phyloP scores from a whole-genome alignment of 306 rosid species.

The Geum urbanum region DNA sequence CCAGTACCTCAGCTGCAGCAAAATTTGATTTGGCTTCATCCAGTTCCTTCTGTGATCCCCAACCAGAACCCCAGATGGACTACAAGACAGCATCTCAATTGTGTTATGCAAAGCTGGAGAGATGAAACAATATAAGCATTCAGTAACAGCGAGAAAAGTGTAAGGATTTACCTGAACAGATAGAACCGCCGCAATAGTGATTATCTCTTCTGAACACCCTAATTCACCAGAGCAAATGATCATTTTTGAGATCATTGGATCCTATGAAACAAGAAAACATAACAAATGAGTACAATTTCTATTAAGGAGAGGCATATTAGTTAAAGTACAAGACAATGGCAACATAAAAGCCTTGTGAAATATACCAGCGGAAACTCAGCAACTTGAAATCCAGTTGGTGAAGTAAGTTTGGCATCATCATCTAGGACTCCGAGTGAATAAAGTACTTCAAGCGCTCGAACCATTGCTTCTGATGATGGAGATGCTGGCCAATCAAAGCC shows the following conservation, averaged over 20 bases:
- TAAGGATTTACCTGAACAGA: conserved; percentile 70
- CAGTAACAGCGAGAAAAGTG: neutral
- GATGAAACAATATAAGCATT: neutral
- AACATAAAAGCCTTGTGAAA: conserved; percentile 15
- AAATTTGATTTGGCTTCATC: conserved; percentile 94
- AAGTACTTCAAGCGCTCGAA: conserved; percentile 87
- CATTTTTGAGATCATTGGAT: conserved; percentile 96
- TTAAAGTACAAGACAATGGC: neutral
- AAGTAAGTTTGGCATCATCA: conserved; percentile 90
- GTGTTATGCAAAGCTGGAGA: neutral
- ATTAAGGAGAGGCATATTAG: neutral
- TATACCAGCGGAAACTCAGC: conserved; percentile 94
- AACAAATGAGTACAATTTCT: neutral
- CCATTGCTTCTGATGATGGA: conserved; percentile 95
- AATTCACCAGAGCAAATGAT: conserved; percentile 68
- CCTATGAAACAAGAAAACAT: conserved; percentile 40
- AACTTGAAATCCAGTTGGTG: conserved; percentile 93
- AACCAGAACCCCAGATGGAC: conserved; percentile 82
- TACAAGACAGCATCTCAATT: conserved; percentile 41
- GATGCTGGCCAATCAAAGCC: conserved; percentile 98
- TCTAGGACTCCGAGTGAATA: conserved; percentile 86
- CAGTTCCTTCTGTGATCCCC: conserved; percentile 81
- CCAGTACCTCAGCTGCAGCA: conserved; percentile 86
- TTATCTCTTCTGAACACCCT: conserved; percentile 92
- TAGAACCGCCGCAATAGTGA: conserved; percentile 83